phyloP scores from a whole-genome alignment of 208 protist species.

The Leishmania gerbilli region DNA sequence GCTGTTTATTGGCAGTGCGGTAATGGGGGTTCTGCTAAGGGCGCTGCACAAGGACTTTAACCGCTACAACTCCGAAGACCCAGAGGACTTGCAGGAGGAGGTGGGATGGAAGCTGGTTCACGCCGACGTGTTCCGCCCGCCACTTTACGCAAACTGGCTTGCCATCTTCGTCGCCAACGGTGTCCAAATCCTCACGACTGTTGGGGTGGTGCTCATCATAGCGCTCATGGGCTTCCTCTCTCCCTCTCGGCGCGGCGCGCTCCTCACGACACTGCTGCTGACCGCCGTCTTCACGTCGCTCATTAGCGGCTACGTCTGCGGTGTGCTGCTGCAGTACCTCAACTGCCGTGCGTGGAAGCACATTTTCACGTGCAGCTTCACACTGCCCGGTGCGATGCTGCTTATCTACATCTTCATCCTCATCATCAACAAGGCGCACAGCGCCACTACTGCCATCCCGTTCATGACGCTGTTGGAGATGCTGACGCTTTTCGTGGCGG shows the following conservation, averaged over 20 bases:
- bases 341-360: constrained; percentile 92
- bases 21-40: constrained; percentile 96
- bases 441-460: constrained; percentile 64
- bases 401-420: constrained; percentile 67
- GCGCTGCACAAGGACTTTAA: constrained; percentile 96
- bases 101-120: constrained; percentile 97
- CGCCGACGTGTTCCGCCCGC: constrained; percentile 97
- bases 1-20: constrained; percentile 77
- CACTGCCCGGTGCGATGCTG: constrained; percentile 67
- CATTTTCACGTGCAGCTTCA: constrained; percentile 77
- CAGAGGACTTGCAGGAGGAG: constrained; percentile 78
- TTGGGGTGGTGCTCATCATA: constrained; percentile 80
- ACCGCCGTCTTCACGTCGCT: constrained; percentile 80
- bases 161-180: constrained; percentile 94
- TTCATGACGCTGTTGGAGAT: constrained; percentile 65
- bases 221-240: constrained; percentile 96
- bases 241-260: constrained; percentile 93
- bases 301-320: constrained; percentile 94
- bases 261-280: constrained; percentile 86
- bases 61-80: constrained; percentile 86
- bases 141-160: constrained; percentile 80
- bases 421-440: constrained; percentile 61
- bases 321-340: constrained; percentile 90
- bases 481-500: constrained; percentile 84
- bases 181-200: constrained; percentile 94